Conservation (phyloP, 495 filamentous ascomycete genomes). For the Aspergillus taichungensis region DNA sequence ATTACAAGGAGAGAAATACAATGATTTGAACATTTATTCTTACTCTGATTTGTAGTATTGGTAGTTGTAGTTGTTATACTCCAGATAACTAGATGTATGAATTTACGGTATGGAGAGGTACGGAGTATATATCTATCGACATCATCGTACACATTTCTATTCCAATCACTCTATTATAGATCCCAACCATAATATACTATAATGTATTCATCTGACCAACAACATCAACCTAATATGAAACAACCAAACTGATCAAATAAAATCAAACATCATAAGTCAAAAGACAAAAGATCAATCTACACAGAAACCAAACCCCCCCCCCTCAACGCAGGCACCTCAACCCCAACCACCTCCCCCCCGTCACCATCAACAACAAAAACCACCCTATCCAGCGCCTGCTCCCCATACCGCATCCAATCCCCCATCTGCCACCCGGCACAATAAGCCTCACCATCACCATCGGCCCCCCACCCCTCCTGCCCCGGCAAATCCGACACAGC, state of each 20-base stretch:
- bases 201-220: no score
- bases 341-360: constrained; percentile 6
- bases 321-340: constrained; percentile 7
- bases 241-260: background rate
- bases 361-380: constrained; percentile 10
- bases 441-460: background rate
- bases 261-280: no score
- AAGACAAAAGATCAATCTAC: background rate
- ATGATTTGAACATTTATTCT: no score
- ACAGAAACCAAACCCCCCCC: background rate
- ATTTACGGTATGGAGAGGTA: no score
- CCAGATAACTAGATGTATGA: no score
- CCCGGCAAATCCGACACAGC: constrained; percentile 10
- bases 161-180: no score
- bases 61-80: no score
- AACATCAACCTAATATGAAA: background rate
- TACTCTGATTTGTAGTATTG: background rate
- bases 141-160: no score
- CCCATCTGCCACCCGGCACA: constrained; percentile 10
- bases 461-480: constrained; percentile 1
- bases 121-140: no score
- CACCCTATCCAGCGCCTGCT: constrained; percentile 7
- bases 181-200: no score
- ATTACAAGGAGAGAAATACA: no score
- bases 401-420: constrained; percentile 10